These are phyloP conservation scores for Dalechampia spathulata DNA, from an alignment of 441 rosid genomes.

Conservation along the genomic window DNA sequence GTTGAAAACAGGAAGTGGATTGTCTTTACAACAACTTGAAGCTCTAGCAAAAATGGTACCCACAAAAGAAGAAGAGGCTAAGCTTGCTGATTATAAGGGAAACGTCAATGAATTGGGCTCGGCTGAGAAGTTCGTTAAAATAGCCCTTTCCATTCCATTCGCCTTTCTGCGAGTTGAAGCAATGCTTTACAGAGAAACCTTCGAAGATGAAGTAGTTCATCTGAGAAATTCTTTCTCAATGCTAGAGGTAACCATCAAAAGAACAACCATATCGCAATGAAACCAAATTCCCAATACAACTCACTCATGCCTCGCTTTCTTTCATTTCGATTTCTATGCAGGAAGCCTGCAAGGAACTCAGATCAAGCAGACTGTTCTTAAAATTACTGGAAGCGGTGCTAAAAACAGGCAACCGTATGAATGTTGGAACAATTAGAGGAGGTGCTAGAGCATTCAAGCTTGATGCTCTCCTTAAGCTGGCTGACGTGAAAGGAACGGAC, in stretches of 20 bases:
- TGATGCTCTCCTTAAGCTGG: constrained; percentile 80
- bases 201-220: constrained; percentile 83
- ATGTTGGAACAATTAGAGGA: constrained; percentile 89
- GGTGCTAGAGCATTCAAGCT: constrained; percentile 96
- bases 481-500: constrained; percentile 91
- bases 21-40: constrained; percentile 72
- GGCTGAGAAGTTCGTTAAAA: constrained; percentile 67
- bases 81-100: constrained; percentile 64
- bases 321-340: constrained; percentile 10
- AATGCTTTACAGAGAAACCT: constrained; percentile 83
- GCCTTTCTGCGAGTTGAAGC: constrained; percentile 77
- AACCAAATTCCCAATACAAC: background rate
- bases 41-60: constrained; percentile 90
- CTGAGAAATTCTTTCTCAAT: constrained; percentile 81
- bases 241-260: constrained; percentile 59
- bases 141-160: constrained; percentile 51
- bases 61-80: constrained; percentile 85
- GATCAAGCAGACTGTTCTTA: constrained; percentile 81
- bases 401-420: constrained; percentile 94
- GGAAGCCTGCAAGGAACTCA: constrained; percentile 98
- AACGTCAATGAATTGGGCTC: constrained; percentile 63
- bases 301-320: background rate
- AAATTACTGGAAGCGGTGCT: constrained; percentile 90
- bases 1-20: constrained; percentile 48
- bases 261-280: background rate